These are phyloP conservation scores for Berberis vulgaris DNA, from an alignment of 164 flowering plant genomes.

Conservation along the genomic window DNA sequence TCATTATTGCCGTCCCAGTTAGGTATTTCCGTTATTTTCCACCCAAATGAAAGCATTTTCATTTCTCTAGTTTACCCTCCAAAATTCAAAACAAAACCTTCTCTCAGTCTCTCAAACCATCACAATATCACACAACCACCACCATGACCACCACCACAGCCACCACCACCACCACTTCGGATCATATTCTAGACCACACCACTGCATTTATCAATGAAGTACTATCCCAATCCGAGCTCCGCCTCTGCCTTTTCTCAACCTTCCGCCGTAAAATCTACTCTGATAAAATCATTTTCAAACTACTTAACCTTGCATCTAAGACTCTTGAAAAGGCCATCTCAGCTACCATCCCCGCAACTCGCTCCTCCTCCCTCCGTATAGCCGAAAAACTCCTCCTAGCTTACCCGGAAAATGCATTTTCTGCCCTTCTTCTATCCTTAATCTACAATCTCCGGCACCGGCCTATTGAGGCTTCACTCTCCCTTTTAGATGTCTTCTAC, in stretches of 20 bases:
- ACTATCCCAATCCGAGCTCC: conserved; percentile 39
- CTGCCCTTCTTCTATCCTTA: conserved; percentile 46
- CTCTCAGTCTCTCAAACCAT: not conserved
- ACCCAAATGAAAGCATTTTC: not conserved
- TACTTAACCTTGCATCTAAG: conserved; percentile 36
- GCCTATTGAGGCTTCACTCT: conserved; percentile 30
- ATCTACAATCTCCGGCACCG: conserved; percentile 25
- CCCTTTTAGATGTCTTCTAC: conserved; percentile 36
- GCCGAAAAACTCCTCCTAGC: conserved; percentile 43
- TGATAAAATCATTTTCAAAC: conserved; percentile 18
- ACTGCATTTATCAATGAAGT: conserved; percentile 28
- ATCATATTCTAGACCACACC: conserved; percentile 40
- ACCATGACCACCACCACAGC: conserved; percentile 14
- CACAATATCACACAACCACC: not conserved
- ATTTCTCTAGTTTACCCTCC: conserved; percentile 5
- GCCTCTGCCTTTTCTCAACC: conserved; percentile 35
- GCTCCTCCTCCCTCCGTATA: conserved; percentile 40
- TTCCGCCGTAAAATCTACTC: conserved; percentile 21
- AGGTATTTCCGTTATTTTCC: too few species aligned
- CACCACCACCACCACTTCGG: conserved; percentile 20
- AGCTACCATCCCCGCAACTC: conserved; percentile 18
- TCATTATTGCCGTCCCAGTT: not conserved
- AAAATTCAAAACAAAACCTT: conserved; percentile 1
- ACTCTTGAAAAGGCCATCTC: conserved; percentile 42
- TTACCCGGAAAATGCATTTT: conserved; percentile 19